Evolutionary conservation across 495 filamentous ascomycete genomes (phyloP), one percentile per base, ranked within the genome.

Genomic region (Thozetella sp.): DNA sequence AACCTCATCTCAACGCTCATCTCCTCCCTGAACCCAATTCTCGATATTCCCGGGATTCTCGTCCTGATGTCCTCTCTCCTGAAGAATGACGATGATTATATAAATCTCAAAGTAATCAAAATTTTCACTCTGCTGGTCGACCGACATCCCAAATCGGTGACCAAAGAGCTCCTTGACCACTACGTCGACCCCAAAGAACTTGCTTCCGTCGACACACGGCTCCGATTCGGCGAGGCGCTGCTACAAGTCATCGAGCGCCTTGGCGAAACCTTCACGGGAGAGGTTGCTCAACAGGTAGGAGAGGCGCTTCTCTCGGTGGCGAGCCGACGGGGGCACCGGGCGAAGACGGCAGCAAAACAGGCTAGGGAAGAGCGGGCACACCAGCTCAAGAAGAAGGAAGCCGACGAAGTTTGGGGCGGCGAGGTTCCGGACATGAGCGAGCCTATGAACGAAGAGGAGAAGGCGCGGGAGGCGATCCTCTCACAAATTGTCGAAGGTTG

Each of bases 141-240:
- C 43, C 74, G 75, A 17, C 91, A 94, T 62, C 86, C 90, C 1
- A 83, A 80, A 34, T 84, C 88, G 0, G 88, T 89, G 1, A 69
- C 84, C 2, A 84, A 81, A 46, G 86, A 87, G 40, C 80, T 93
- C 0, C 78, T 91, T 0, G 89, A 91, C 13, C 81, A 80, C 25
- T 95, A 93, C 58, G 71, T 88, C 19, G 90, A 93, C 64, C 74
- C 80, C 24, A 68, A 67, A 37, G 88, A 93, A 63, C 75, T 76
- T 23, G 71, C 76, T 27, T 71, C 71, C 0, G 80, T 91, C 15
- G 90, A 93, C 63, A 80, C 86, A 34, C 82, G 91, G 20, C 78
- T 93, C 2, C 84, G 86, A 26, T 83, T 93, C 55, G 91, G 90
- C 53, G 90, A 95, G 68, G 86, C 88, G 1, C 68, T 95, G 2